A percentile compares a stretch with the other conserved stretches of the same genome.
These are phyloP conservation scores for Yamadazyma atmosphaerica DNA, from an alignment of 1,139 yeast species.

Conservation along the genomic window DNA sequence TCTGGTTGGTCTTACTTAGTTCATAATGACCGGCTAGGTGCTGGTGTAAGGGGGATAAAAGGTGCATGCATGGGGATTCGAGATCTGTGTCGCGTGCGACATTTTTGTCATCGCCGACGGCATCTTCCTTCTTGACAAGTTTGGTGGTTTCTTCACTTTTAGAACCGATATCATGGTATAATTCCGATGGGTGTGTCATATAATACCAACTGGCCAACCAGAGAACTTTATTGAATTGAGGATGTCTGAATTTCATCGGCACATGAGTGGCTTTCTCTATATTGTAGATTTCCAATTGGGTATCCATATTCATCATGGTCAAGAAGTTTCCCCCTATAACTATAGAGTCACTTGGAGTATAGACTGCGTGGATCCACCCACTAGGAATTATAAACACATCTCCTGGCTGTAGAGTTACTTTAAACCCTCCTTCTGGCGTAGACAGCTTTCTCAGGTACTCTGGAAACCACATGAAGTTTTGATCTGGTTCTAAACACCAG, in stretches of 20 bases:
- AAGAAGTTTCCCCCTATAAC: constrained; percentile 88
- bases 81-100: too few species aligned
- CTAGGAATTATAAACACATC: constrained; percentile 84
- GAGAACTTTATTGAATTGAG: constrained; percentile 68
- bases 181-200: constrained; percentile 25
- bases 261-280: constrained; percentile 72
- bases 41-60: constrained; percentile 3
- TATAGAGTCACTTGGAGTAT: constrained; percentile 76
- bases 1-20: constrained; percentile 25
- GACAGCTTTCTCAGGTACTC: constrained; percentile 35
- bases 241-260: constrained; percentile 75
- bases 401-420: constrained; percentile 63
- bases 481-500: constrained; percentile 74
- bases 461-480: constrained; percentile 67
- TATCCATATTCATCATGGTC: constrained; percentile 60
- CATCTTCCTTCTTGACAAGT: too few species aligned
- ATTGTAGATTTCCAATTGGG: constrained; percentile 59
- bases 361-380: constrained; percentile 93
- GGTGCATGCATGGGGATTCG: too few species aligned
- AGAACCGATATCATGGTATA: constrained; percentile 23
- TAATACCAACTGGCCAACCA: constrained; percentile 62
- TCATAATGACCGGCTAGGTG: constrained; percentile 28
- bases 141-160: constrained; percentile 6
- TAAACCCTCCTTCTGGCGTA: constrained; percentile 51
- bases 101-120: too few species aligned